Percentiles rank a stretch among this genome's conserved stretches.
Evolutionary conservation across 139 green algal genomes (phyloP).

Genomic region (Haematococcus sp.): DNA sequence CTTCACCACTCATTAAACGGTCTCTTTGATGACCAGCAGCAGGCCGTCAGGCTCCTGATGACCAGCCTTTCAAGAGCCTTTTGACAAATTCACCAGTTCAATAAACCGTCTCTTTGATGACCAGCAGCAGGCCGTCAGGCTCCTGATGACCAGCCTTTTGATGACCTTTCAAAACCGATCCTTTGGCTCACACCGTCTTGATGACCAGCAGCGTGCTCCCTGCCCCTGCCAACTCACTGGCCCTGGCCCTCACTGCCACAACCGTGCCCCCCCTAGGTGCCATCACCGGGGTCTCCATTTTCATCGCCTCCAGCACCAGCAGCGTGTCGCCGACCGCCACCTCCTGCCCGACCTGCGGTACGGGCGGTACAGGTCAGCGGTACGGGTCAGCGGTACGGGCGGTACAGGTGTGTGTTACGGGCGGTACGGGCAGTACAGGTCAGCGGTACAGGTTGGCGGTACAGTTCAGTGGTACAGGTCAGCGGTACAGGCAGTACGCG

Average conservation of each 20-base stretch:
- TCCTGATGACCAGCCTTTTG: too few relatives aligned
- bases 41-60: too few relatives aligned
- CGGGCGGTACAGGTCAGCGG: not conserved
- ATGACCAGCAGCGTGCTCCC: constrained; percentile 49
- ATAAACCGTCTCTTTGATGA: constrained; percentile 3
- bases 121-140: constrained; percentile 1
- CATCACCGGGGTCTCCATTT: constrained; percentile 68
- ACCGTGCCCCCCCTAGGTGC: constrained; percentile 46
- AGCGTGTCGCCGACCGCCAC: constrained; percentile 51
- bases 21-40: too few relatives aligned
- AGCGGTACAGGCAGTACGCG: constrained; percentile 8
- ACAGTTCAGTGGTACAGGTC: constrained; percentile 27
- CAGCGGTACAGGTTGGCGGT: not conserved
- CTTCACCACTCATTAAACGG: too few relatives aligned
- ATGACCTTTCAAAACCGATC: too few relatives aligned
- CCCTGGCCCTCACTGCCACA: constrained; percentile 34
- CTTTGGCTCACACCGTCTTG: too few relatives aligned
- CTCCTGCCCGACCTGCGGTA: constrained; percentile 18
- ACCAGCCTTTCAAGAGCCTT: too few relatives aligned
- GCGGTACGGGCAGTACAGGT: too few relatives aligned
- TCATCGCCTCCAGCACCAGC: constrained; percentile 76
- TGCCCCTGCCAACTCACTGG: constrained; percentile 35
- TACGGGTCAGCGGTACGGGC: not conserved
- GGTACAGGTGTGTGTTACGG: constrained; percentile 25
- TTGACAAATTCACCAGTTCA: too few relatives aligned